Conservation (phyloP, 176 grass and related monocot genomes). For the Alloteropsis semialata region DNA sequence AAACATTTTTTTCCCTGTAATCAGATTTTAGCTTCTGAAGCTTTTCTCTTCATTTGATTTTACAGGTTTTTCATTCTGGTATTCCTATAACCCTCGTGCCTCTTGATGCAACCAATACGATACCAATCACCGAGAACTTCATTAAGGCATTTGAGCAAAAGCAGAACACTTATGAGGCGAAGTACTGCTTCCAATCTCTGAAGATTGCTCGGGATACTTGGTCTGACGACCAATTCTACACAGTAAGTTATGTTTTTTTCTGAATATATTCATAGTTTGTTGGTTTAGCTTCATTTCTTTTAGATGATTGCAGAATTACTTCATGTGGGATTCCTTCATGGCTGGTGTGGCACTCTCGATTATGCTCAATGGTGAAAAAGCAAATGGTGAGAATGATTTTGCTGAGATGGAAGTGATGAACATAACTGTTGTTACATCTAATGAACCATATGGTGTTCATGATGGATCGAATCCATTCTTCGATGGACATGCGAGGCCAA, state of each 20-base stretch:
- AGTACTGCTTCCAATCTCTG: constrained; percentile 60
- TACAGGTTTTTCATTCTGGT: constrained; percentile 64
- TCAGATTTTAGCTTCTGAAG: background rate
- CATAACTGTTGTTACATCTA: constrained; percentile 69
- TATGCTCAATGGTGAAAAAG: constrained; percentile 42
- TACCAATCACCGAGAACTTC: constrained; percentile 58
- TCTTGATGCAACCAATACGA: constrained; percentile 74
- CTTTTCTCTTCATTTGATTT: background rate
- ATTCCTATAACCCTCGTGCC: constrained; percentile 71
- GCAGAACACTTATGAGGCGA: constrained; percentile 56
- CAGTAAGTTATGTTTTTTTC: background rate
- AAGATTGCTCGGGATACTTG: constrained; percentile 53
- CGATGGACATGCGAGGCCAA: constrained; percentile 39
- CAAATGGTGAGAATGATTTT: constrained; percentile 50
- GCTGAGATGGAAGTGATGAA: constrained; percentile 61
- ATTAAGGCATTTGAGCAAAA: constrained; percentile 43
- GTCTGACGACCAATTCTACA: background rate
- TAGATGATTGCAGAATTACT: constrained; percentile 45
- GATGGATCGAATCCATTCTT: constrained; percentile 80
- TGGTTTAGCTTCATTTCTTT: background rate
- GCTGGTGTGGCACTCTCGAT: constrained; percentile 55
- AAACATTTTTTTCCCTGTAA: background rate
- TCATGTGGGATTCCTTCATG: constrained; percentile 81
- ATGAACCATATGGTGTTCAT: constrained; percentile 50
- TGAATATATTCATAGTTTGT: background rate